Conservation (phyloP, 2,329 filamentous ascomycete genomes). For the Pseudopithomyces chartarum region DNA sequence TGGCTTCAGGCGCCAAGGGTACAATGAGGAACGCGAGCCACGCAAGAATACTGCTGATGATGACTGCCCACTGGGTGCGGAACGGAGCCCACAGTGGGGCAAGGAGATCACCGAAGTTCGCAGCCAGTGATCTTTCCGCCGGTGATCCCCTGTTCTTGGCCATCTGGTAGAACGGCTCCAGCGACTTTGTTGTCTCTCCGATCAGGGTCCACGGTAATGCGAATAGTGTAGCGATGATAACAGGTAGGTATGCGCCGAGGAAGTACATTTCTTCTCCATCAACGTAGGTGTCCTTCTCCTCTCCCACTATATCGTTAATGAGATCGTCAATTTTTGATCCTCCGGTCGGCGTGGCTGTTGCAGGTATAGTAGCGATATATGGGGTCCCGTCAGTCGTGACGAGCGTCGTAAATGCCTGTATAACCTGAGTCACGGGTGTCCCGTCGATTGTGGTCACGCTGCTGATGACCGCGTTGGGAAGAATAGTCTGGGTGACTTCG, state of each 20-base stretch:
- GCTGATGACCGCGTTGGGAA: not conserved
- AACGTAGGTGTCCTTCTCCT: not conserved
- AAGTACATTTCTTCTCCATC: constrained; percentile 5
- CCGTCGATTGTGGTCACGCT: not conserved
- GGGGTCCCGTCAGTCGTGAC: not conserved
- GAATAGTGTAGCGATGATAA: constrained; percentile 3
- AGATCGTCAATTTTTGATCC: not conserved
- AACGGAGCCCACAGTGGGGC: not conserved
- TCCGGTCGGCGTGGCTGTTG: not conserved
- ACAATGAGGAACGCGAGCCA: not conserved
- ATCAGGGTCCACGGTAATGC: constrained; percentile 9
- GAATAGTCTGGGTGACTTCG: not conserved
- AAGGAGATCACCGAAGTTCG: not conserved
- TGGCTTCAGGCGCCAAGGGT: constrained; percentile 8
- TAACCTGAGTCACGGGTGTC: not conserved
- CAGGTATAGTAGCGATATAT: not conserved
- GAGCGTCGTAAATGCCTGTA: not conserved
- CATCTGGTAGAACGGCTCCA: constrained; percentile 12
- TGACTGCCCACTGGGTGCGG: not conserved
- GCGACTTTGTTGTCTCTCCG: not conserved
- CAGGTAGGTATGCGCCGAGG: constrained; percentile 9
- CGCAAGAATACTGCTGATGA: not conserved
- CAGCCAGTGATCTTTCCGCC: not conserved
- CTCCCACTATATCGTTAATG: not conserved
- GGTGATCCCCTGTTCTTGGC: not conserved